Conservation (phyloP, 2,329 filamentous ascomycete genomes). For the Hymenotorrendiella dingleyae region DNA sequence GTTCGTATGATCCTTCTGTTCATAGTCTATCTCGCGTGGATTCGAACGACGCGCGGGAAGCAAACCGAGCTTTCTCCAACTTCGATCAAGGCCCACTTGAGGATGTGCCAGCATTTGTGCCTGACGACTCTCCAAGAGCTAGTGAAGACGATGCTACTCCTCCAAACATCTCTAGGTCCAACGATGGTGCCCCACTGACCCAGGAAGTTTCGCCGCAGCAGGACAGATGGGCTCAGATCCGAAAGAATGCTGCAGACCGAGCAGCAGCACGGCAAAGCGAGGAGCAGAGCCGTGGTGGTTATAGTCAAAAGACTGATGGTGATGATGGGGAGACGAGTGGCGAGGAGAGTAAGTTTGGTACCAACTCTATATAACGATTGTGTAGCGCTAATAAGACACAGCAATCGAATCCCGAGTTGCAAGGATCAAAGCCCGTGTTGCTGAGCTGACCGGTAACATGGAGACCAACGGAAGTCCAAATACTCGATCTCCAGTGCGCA, state of each 20-base stretch:
- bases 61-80: conserved; percentile 53
- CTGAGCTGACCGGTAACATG: conserved; percentile 84
- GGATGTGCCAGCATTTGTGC: conserved; percentile 80
- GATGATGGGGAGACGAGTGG: conserved; percentile 90
- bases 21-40: conserved; percentile 53
- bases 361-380: not conserved
- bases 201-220: conserved; percentile 40
- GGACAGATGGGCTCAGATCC: conserved; percentile 93
- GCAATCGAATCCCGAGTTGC: conserved; percentile 95
- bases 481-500: conserved; percentile 1
- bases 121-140: conserved; percentile 34
- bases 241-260: conserved; percentile 86
- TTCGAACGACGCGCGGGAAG: conserved; percentile 51
- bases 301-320: conserved; percentile 52
- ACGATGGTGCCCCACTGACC: conserved; percentile 18
- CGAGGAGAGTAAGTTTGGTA: conserved; percentile 73
- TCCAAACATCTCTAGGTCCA: conserved; percentile 13
- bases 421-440: conserved; percentile 94
- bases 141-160: conserved; percentile 36
- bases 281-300: conserved; percentile 50
- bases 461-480: conserved; percentile 36
- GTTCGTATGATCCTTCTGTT: conserved; percentile 39
- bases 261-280: conserved; percentile 61
- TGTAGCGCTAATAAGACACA: conserved; percentile 36
- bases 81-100: conserved; percentile 87